phyloP scores from a whole-genome alignment of 345 rosid species.

The Moricandia arvensis region DNA sequence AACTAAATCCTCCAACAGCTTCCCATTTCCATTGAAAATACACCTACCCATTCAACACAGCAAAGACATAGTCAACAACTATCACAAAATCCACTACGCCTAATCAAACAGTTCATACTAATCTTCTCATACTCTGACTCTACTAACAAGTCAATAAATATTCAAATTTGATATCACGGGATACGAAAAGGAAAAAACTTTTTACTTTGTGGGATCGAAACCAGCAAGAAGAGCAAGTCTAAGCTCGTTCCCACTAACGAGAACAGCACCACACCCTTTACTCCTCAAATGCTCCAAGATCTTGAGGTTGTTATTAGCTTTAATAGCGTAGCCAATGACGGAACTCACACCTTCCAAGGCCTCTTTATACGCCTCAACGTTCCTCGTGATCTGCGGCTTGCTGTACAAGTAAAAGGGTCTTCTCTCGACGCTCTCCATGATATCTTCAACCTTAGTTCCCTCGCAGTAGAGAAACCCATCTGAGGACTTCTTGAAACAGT shows the following conservation, averaged over 20 bases:
- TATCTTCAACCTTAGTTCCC: constrained; percentile 69
- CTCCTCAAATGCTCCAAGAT: constrained; percentile 89
- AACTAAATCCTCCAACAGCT: constrained; percentile 87
- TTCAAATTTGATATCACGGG: no score
- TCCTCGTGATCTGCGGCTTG: constrained; percentile 85
- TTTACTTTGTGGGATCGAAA: constrained; percentile 82
- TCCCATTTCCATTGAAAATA: constrained; percentile 94
- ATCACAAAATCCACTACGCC: neutral
- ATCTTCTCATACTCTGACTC: neutral
- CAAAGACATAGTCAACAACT: constrained; percentile 6
- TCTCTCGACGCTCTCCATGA: constrained; percentile 75
- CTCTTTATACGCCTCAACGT: constrained; percentile 71
- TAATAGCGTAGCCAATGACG: constrained; percentile 86
- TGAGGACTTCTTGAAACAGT: constrained; percentile 71
- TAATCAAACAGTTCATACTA: neutral
- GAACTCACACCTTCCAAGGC: constrained; percentile 71
- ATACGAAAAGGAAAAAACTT: neutral
- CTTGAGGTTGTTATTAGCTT: constrained; percentile 89
- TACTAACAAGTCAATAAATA: no score
- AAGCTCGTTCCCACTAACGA: constrained; percentile 96
- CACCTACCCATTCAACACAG: constrained; percentile 48
- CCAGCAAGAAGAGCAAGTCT: constrained; percentile 85
- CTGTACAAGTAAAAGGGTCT: constrained; percentile 90
- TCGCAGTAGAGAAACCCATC: constrained; percentile 94
- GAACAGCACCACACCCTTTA: constrained; percentile 91